Conservation (phyloP, 1,284 basidiomycete species). For the Pseudozyma tsukubaensis region DNA sequence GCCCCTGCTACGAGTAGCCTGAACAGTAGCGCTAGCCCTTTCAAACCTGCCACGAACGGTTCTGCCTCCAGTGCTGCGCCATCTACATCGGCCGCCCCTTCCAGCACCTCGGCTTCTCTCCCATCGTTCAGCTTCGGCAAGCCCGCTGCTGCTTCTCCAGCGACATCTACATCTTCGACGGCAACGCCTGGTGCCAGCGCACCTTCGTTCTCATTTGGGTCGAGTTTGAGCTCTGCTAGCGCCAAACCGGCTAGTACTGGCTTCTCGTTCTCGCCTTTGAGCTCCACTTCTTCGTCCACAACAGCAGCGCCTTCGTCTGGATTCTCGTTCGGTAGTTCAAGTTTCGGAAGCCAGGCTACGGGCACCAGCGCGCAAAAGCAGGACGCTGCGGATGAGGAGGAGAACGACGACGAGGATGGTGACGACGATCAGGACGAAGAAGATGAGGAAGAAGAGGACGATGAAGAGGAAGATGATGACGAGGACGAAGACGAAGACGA, state of each 20-base stretch:
- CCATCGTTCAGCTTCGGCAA: constrained; percentile 39
- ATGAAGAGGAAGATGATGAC: constrained; percentile 21
- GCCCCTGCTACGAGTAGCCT: constrained; percentile 6
- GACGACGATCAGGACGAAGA: constrained; percentile 14
- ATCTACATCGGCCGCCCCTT: constrained; percentile 5
- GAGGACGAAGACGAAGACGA: constrained; percentile 23
- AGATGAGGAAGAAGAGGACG: constrained; percentile 20
- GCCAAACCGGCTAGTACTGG: constrained; percentile 27
- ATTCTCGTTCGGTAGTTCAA: constrained; percentile 22
- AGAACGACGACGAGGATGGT: constrained; percentile 6
- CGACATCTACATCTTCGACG: not conserved
- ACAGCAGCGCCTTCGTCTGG: constrained; percentile 14
- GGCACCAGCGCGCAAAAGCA: not conserved
- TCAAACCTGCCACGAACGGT: constrained; percentile 29
- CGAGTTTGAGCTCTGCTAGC: constrained; percentile 9
- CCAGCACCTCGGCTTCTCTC: constrained; percentile 9
- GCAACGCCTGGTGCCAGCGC: constrained; percentile 6
- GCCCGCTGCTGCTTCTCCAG: constrained; percentile 12
- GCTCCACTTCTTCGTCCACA: constrained; percentile 1
- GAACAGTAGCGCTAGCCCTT: constrained; percentile 12
- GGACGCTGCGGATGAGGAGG: constrained; percentile 6
- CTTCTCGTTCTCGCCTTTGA: constrained; percentile 34
- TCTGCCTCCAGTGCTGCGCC: constrained; percentile 6
- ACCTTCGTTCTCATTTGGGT: constrained; percentile 37
- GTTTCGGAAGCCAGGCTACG: constrained; percentile 2